Evolutionary conservation across 257 asterid genomes (phyloP).

Genomic region (Gentiana straminea): DNA sequence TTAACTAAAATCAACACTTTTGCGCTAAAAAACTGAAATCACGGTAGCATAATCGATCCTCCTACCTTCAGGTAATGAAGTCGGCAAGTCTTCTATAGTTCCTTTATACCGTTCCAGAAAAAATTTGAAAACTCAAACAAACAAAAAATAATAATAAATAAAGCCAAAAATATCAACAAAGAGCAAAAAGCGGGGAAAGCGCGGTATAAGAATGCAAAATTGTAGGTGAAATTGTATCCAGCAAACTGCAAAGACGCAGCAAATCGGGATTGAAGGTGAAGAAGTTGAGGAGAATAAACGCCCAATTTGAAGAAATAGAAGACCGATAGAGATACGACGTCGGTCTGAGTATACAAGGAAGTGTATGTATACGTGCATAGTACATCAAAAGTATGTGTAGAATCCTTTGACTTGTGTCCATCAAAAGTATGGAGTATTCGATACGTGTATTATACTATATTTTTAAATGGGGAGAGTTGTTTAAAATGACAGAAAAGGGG

Average conservation of each 20-base stretch:
- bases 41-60: constrained; percentile 10
- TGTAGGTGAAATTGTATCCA: neutral
- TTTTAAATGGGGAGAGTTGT: too few relatives aligned
- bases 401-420: too few relatives aligned
- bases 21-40: neutral
- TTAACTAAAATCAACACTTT: neutral
- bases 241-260: neutral
- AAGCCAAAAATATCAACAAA: neutral
- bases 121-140: constrained; percentile 5
- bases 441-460: too few relatives aligned
- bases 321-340: constrained; percentile 6
- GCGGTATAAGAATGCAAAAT: neutral
- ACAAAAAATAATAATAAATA: neutral
- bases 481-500: too few relatives aligned
- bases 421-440: too few relatives aligned
- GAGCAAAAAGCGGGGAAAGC: neutral
- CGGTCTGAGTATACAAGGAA: constrained; percentile 2
- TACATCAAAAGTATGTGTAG: too few relatives aligned
- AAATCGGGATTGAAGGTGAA: constrained; percentile 8
- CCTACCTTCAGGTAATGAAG: constrained; percentile 13
- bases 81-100: constrained; percentile 5
- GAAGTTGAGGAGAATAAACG: neutral
- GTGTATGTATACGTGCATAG: too few relatives aligned
- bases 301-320: neutral
- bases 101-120: neutral